Percentiles rank a stretch among this genome's conserved stretches.
These are phyloP conservation scores for Botryotinia narcissicola DNA, from an alignment of 2,329 filamentous ascomycete genomes.

Conservation along the genomic window DNA sequence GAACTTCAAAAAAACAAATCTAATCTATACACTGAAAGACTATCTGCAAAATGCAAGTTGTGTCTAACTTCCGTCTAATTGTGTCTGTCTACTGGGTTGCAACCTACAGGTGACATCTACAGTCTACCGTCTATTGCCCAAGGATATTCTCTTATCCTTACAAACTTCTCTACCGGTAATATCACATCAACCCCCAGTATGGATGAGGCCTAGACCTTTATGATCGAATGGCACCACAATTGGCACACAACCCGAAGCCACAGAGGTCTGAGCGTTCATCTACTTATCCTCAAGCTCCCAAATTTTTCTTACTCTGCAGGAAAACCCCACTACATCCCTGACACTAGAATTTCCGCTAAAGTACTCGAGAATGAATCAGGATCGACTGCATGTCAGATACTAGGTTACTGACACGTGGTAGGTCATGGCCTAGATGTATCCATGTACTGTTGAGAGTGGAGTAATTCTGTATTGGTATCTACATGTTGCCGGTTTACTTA, in stretches of 20 bases:
- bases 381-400: constrained; percentile 21
- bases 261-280: constrained; percentile 4
- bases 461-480: not conserved
- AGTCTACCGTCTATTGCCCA: not conserved
- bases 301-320: not conserved
- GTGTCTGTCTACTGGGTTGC: not conserved
- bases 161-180: not conserved
- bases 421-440: constrained; percentile 1
- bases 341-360: not conserved
- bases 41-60: not conserved
- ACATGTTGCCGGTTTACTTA: not conserved
- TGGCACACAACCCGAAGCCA: constrained; percentile 2
- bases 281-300: constrained; percentile 1
- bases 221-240: constrained; percentile 4
- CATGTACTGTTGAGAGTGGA: constrained; percentile 1
- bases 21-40: not conserved
- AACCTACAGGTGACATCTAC: not conserved
- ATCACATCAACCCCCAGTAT: not conserved
- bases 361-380: constrained; percentile 18
- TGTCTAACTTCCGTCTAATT: not conserved
- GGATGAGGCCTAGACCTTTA: not conserved
- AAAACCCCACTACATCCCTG: not conserved
- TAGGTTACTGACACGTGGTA: constrained; percentile 21
- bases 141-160: not conserved
- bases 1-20: not conserved